Conservation (phyloP, 1,284 basidiomycete genomes). For the Moesziomyces globuligerus region DNA sequence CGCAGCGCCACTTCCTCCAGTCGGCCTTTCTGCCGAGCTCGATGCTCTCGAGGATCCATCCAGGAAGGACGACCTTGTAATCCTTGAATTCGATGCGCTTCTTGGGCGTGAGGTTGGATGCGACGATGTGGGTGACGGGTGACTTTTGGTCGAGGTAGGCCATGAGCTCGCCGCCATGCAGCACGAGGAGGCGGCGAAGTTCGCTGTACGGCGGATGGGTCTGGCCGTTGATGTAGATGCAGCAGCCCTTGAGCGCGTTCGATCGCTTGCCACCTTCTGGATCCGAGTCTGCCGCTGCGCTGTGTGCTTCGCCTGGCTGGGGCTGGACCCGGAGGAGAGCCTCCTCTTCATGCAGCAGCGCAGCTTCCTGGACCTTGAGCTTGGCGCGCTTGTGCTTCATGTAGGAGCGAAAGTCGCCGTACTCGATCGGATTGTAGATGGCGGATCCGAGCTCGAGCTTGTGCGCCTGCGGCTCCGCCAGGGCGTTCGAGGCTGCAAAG, state of each 20-base stretch:
- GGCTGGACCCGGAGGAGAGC: constrained; percentile 19
- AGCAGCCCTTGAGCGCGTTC: constrained; percentile 54
- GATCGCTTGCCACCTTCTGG: constrained; percentile 23
- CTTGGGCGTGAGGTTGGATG: constrained; percentile 85
- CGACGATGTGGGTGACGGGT: constrained; percentile 80
- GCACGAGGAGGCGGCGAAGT: constrained; percentile 80
- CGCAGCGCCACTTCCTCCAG: constrained; percentile 72
- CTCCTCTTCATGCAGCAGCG: constrained; percentile 47
- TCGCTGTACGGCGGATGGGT: constrained; percentile 88
- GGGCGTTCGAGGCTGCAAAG: not conserved
- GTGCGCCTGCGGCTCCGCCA: constrained; percentile 3
- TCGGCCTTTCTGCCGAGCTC: constrained; percentile 76
- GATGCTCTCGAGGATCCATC: constrained; percentile 85
- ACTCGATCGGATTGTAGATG: constrained; percentile 78
- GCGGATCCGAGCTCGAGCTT: constrained; percentile 33
- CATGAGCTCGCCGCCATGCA: constrained; percentile 84
- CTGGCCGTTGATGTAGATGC: constrained; percentile 81
- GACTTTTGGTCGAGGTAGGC: constrained; percentile 83
- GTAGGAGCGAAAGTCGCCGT: constrained; percentile 86
- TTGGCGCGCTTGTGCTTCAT: constrained; percentile 90
- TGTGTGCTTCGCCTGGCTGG: not conserved
- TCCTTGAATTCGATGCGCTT: constrained; percentile 87
- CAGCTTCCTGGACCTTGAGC: constrained; percentile 58
- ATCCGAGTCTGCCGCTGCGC: constrained; percentile 17
- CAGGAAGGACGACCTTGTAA: constrained; percentile 86